phyloP scores from a whole-genome alignment of 2,329 filamentous ascomycete species.

The Tolypocladium inflatum region DNA sequence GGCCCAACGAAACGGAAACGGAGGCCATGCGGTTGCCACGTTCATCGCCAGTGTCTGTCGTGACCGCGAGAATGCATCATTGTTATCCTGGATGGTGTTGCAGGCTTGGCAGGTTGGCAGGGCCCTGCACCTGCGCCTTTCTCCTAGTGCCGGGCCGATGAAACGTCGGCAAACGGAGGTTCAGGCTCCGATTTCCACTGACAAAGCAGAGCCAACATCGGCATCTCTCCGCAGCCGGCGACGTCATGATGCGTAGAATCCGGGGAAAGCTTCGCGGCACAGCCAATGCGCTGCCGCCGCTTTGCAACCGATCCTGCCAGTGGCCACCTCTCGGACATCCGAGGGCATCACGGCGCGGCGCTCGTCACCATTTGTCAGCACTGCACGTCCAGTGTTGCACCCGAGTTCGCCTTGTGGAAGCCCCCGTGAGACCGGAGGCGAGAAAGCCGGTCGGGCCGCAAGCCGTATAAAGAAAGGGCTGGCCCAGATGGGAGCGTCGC shows the following conservation, averaged over 20 bases:
- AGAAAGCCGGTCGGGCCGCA: background rate
- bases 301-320: background rate
- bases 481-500: background rate
- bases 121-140: background rate
- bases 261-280: background rate
- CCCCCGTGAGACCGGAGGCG: background rate
- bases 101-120: too few species aligned
- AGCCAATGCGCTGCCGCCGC: background rate
- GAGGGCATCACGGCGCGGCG: background rate
- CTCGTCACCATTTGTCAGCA: background rate
- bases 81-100: too few species aligned
- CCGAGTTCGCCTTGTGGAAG: background rate
- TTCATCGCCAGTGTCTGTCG: too few species aligned
- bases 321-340: background rate
- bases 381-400: background rate
- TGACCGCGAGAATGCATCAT: too few species aligned
- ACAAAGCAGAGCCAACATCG: background rate
- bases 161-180: background rate
- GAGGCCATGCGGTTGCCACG: background rate
- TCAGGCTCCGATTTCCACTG: background rate
- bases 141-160: background rate
- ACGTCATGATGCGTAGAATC: background rate
- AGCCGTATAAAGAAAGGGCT: background rate
- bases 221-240: background rate
- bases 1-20: background rate